phyloP scores from a whole-genome alignment of 2,329 filamentous ascomycete species.

The Blastomyces percursus region DNA sequence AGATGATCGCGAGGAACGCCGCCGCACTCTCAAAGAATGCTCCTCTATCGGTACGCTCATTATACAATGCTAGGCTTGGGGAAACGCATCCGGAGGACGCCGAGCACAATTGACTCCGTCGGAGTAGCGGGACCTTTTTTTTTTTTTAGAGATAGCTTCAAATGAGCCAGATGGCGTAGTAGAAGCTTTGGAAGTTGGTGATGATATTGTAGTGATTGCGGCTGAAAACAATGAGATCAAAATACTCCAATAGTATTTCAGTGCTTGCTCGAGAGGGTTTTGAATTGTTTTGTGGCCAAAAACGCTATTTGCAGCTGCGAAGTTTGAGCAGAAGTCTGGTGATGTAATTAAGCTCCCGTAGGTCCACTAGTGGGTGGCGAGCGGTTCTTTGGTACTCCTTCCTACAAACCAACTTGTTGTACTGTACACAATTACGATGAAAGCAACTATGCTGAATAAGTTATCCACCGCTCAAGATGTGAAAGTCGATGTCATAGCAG shows the following conservation, averaged over 20 bases:
- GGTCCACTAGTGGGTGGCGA: background rate
- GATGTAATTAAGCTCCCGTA: background rate
- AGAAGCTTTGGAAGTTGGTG: background rate
- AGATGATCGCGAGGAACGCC: constrained; percentile 17
- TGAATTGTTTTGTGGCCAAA: background rate
- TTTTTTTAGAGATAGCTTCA: background rate
- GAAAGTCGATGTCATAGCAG: background rate
- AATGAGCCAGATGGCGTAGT: background rate
- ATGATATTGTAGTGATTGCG: background rate
- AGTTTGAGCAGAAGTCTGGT: background rate
- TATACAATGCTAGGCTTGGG: background rate
- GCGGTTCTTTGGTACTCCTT: background rate
- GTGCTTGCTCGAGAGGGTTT: background rate
- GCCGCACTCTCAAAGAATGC: background rate
- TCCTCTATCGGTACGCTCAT: constrained; percentile 32
- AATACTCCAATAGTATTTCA: background rate
- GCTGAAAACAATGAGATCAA: background rate
- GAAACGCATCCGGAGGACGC: background rate
- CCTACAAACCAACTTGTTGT: background rate
- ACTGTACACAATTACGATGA: background rate
- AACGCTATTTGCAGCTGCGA: background rate
- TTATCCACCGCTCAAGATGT: background rate
- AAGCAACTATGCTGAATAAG: background rate
- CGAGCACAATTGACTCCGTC: background rate
- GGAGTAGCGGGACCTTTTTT: background rate